Evolutionary conservation across 768 basidiomycete genomes (phyloP).

Genomic region (Termitomyces sp.): DNA sequence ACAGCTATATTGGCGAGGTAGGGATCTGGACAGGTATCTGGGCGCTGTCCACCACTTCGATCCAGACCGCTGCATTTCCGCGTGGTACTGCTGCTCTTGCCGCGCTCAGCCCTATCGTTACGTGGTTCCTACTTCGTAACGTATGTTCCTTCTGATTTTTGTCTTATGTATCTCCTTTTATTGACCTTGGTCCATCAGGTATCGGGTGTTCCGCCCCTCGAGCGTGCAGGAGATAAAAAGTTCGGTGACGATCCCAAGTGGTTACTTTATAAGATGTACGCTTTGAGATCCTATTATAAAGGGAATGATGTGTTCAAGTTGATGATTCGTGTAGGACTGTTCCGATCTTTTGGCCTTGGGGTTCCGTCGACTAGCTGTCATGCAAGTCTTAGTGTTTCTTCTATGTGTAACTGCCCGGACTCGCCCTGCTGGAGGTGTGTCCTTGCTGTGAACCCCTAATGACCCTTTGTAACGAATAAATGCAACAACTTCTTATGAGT

Average conservation of each 20-base stretch:
- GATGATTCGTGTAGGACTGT: background rate
- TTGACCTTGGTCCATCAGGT: background rate
- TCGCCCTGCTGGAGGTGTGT: background rate
- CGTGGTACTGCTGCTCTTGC: background rate
- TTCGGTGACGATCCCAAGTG: background rate
- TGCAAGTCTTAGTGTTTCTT: background rate
- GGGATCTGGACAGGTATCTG: background rate
- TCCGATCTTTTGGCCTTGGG: slow-evolving; percentile 1
- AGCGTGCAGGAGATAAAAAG: background rate
- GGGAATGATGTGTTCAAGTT: background rate
- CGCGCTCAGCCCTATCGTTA: background rate
- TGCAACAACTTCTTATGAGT: no score
- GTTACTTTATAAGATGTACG: background rate
- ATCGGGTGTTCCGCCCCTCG: background rate
- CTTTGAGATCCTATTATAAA: no score
- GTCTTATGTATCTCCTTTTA: background rate
- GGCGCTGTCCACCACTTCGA: background rate
- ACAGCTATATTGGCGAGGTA: background rate
- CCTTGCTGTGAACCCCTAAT: no score
- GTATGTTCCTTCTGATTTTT: background rate
- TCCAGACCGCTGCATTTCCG: background rate
- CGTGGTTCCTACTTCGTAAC: background rate
- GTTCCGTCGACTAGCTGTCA: background rate
- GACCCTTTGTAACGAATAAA: no score
- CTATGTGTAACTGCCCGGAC: no score